A percentile compares a stretch with the other conserved stretches of the same genome.
Conservation (phyloP, 2,329 filamentous ascomycete genomes). For the Dothideomycetes sp. region DNA sequence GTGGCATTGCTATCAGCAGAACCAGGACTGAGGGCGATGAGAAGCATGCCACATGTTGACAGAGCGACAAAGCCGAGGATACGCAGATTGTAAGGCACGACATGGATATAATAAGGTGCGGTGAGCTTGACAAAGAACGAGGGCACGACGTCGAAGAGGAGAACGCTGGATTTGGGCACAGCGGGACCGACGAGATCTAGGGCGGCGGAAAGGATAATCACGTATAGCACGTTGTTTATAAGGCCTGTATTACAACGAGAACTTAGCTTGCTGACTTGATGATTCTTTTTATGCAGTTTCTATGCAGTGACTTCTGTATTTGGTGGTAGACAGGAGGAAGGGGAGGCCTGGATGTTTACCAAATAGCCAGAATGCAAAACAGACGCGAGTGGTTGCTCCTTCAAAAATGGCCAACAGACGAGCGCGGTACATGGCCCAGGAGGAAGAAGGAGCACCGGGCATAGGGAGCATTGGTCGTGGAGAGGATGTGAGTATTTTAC, state of each 20-base stretch:
- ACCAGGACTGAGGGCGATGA: constrained; percentile 68
- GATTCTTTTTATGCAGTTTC: too few relatives aligned
- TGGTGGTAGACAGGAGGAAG: not conserved
- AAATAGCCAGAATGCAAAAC: constrained; percentile 85
- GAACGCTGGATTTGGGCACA: constrained; percentile 83
- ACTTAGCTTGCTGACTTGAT: too few relatives aligned
- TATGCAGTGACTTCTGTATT: too few relatives aligned
- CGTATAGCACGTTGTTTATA: constrained; percentile 97
- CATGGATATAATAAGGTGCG: constrained; percentile 89
- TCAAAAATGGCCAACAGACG: constrained; percentile 55
- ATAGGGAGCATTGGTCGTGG: constrained; percentile 39
- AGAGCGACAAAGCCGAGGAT: constrained; percentile 65
- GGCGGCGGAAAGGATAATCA: constrained; percentile 89
- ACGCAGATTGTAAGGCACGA: constrained; percentile 68
- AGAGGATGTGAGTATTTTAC: not conserved
- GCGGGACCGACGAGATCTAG: constrained; percentile 84
- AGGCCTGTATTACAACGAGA: constrained; percentile 62
- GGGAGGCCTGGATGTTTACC: constrained; percentile 46
- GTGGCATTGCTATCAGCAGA: constrained; percentile 27
- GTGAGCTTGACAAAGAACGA: constrained; percentile 81
- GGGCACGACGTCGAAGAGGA: constrained; percentile 86
- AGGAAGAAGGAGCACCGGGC: constrained; percentile 51
- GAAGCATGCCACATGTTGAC: constrained; percentile 77
- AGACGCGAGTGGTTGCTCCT: constrained; percentile 61
- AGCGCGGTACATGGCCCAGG: constrained; percentile 64